Evolutionary conservation across 202 grass and related monocot species (phyloP).

Genomic region (Setaria viridis): DNA sequence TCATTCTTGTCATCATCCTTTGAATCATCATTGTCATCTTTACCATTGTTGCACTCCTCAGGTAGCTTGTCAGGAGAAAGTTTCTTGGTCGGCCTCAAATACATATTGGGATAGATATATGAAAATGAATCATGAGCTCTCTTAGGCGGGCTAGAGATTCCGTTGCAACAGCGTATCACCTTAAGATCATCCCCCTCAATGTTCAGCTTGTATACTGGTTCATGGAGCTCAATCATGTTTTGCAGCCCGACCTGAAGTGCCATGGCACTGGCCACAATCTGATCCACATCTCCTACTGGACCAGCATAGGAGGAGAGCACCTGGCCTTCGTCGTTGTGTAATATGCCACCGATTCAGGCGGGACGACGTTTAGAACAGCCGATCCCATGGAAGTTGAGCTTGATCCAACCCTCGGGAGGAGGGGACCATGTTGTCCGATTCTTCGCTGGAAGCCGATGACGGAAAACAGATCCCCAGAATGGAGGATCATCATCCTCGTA

Average conservation of each 20-base stretch:
- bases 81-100: background rate
- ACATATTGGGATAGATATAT: background rate
- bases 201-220: conserved; percentile 21
- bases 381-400: conserved; percentile 34
- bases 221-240: background rate
- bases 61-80: background rate
- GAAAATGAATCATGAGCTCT: background rate
- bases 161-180: conserved; percentile 23
- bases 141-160: background rate
- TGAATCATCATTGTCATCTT: background rate
- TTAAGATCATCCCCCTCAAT: conserved; percentile 16
- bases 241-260: conserved; percentile 11
- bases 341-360: conserved; percentile 14
- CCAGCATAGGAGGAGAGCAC: conserved; percentile 36
- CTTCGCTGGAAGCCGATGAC: conserved; percentile 19
- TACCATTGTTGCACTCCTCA: background rate
- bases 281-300: conserved; percentile 8
- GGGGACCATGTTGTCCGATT: conserved; percentile 21
- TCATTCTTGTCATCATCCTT: background rate
- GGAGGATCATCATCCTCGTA: background rate
- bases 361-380: conserved; percentile 16
- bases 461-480: background rate
- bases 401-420: conserved; percentile 34
- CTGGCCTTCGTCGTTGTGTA: conserved; percentile 20
- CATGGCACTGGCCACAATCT: conserved; percentile 5